phyloP scores from a whole-genome alignment of 2,329 filamentous ascomycete genomes.

The Hypoxylon sp. region DNA sequence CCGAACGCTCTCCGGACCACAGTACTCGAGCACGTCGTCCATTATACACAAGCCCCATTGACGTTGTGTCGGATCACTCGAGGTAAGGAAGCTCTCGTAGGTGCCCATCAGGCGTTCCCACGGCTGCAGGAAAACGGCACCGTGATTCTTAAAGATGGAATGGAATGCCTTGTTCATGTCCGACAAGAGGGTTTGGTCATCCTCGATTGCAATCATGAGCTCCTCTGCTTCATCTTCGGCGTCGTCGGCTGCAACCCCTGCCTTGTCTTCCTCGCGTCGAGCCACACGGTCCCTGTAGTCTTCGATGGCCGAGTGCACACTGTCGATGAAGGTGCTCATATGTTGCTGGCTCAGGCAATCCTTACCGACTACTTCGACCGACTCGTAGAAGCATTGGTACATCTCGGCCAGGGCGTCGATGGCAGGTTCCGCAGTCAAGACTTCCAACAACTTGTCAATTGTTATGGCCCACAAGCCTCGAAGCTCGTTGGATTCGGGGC shows the following conservation, averaged over 20 bases:
- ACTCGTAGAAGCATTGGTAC: conserved; percentile 99
- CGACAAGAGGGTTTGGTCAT: conserved; percentile 93
- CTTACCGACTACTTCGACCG: conserved; percentile 90
- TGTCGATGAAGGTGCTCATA: conserved; percentile 87
- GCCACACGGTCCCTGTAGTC: conserved; percentile 91
- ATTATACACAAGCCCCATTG: conserved; percentile 99
- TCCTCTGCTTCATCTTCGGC: conserved; percentile 91
- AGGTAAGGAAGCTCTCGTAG: conserved; percentile 85
- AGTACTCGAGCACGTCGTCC: conserved; percentile 98
- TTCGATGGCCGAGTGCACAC: conserved; percentile 83
- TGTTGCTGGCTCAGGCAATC: conserved; percentile 79
- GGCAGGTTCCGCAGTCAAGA: conserved; percentile 90
- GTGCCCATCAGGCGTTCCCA: conserved; percentile 89
- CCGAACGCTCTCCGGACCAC: conserved; percentile 84
- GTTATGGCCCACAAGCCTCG: conserved; percentile 84
- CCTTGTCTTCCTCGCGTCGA: conserved; percentile 82
- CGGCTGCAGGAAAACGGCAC: conserved; percentile 79
- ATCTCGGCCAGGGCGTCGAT: conserved; percentile 97
- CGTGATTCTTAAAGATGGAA: conserved; percentile 97
- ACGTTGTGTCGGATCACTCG: conserved; percentile 84
- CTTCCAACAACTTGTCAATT: conserved; percentile 90
- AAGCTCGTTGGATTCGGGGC: conserved; percentile 79
- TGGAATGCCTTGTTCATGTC: conserved; percentile 99
- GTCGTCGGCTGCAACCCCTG: conserved; percentile 77
- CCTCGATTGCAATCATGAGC: conserved; percentile 88